Conservation (phyloP, 805 yeast genomes). For the Komagataella populi region DNA sequence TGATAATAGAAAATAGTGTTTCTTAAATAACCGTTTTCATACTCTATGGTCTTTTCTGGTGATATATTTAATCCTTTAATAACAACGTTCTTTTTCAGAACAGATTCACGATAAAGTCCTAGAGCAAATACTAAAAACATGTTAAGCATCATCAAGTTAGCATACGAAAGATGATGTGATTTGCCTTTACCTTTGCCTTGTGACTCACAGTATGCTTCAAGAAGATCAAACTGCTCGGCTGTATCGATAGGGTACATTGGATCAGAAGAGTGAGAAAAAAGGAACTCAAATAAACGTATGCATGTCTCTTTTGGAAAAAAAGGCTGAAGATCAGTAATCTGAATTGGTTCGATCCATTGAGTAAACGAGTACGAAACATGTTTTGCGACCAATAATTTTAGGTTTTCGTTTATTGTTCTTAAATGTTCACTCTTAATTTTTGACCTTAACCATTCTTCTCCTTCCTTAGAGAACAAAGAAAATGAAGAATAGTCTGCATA, state of each 20-base stretch:
- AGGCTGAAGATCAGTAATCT: conserved; percentile 10
- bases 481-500: conserved; percentile 18
- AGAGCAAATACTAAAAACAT: neutral
- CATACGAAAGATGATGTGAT: neutral
- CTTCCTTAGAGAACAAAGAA: conserved; percentile 25
- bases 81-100: neutral
- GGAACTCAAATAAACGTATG: conserved; percentile 5
- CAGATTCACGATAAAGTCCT: neutral
- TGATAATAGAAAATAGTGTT: conserved; percentile 40
- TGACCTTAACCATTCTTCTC: conserved; percentile 24
- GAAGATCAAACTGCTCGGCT: conserved; percentile 7
- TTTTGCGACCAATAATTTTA: conserved; percentile 1
- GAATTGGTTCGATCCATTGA: conserved; percentile 22
- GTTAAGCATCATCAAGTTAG: neutral
- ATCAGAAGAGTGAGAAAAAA: conserved; percentile 5
- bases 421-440: conserved; percentile 10
- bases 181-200: neutral
- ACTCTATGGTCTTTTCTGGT: conserved; percentile 9
- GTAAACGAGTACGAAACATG: conserved; percentile 4
- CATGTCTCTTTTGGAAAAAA: conserved; percentile 17
- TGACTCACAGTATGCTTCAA: conserved; percentile 4
- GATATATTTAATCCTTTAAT: neutral
- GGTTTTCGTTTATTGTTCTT: conserved; percentile 9
- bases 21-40: conserved; percentile 18
- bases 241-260: conserved; percentile 4